These are phyloP conservation scores for Euphorbia celastroides DNA, from an alignment of 441 rosid genomes.

Conservation along the genomic window DNA sequence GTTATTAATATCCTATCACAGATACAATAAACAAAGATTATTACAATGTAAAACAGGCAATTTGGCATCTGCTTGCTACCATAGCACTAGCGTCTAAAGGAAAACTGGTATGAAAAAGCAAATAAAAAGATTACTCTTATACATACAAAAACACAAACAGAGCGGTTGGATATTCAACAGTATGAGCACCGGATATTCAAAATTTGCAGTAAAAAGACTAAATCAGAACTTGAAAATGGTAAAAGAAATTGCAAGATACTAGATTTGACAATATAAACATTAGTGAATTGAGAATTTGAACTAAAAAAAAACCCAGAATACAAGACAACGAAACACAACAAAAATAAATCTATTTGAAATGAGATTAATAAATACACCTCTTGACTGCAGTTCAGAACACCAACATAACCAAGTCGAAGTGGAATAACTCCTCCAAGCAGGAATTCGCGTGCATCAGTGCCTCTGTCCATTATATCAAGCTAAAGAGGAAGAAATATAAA, in stretches of 20 bases:
- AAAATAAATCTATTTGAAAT: background rate
- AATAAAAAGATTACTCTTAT: background rate
- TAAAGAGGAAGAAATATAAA: conserved; percentile 19
- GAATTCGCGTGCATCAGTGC: conserved; percentile 51
- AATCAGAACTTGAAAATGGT: background rate
- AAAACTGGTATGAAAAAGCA: background rate
- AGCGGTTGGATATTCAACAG: background rate
- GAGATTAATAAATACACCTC: conserved; percentile 30
- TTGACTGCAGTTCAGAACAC: conserved; percentile 65
- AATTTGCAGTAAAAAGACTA: background rate
- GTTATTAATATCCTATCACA: conserved; percentile 43
- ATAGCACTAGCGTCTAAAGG: background rate
- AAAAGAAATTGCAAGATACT: background rate
- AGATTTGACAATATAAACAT: background rate
- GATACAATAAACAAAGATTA: background rate
- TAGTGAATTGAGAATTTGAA: background rate
- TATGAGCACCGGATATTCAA: background rate
- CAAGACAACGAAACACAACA: background rate
- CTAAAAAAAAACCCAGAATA: background rate
- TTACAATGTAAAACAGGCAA: background rate
- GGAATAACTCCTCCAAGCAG: conserved; percentile 63
- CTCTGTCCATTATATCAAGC: conserved; percentile 81
- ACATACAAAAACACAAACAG: background rate
- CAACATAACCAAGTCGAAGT: conserved; percentile 58
- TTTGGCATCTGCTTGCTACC: background rate